These are phyloP conservation scores for Trametes sanguinea DNA, from an alignment of 768 basidiomycete genomes.

Conservation along the genomic window DNA sequence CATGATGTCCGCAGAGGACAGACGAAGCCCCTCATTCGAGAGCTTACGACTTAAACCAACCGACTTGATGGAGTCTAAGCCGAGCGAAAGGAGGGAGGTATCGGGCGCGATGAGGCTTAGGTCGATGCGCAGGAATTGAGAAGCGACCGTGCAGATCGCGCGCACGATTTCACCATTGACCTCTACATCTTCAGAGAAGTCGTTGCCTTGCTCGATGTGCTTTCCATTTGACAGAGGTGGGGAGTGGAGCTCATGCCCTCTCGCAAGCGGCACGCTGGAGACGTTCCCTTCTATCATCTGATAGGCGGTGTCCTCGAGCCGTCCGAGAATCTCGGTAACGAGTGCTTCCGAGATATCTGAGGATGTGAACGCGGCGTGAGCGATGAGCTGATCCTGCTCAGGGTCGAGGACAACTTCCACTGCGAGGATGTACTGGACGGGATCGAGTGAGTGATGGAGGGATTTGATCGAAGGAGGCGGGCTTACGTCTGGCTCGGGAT, in stretches of 20 bases:
- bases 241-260: neutral
- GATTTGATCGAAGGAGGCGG: no score
- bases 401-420: conserved; percentile 31
- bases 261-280: neutral
- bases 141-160: conserved; percentile 5
- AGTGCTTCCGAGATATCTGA: conserved; percentile 20
- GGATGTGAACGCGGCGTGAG: conserved; percentile 30
- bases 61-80: conserved; percentile 50
- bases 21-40: conserved; percentile 34
- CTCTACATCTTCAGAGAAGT: neutral
- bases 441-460: no score
- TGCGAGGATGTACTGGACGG: conserved; percentile 22
- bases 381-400: conserved; percentile 19
- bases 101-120: conserved; percentile 1
- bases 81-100: conserved; percentile 46
- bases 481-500: conserved; percentile 37
- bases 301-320: conserved; percentile 32
- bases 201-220: neutral
- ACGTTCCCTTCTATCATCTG: conserved; percentile 14
- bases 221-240: neutral
- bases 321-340: conserved; percentile 27
- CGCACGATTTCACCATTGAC: conserved; percentile 8
- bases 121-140: conserved; percentile 18
- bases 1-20: conserved; percentile 43
- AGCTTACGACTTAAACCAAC: conserved; percentile 44